A percentile compares a stretch with the other conserved stretches of the same genome.
Evolutionary conservation across 495 filamentous ascomycete species (phyloP).

Genomic region (Aspergillus sparsus): DNA sequence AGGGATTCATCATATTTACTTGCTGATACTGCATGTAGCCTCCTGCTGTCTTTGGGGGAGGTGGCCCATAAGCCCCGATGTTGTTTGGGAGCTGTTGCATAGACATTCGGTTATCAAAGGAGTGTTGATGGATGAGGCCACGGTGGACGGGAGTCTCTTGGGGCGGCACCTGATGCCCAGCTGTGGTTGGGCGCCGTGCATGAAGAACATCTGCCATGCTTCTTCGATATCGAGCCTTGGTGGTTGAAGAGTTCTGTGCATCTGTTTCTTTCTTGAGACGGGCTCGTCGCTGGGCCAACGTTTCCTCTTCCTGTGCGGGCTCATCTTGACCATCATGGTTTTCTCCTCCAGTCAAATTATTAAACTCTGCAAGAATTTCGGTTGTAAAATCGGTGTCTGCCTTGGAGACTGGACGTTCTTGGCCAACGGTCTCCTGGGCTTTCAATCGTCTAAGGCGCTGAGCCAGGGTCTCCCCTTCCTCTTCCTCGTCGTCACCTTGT

Average conservation of each 20-base stretch:
- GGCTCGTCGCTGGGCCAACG: slow-evolving; percentile 79
- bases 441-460: slow-evolving; percentile 71
- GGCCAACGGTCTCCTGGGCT: slow-evolving; percentile 40
- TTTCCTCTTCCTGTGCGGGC: slow-evolving; percentile 67
- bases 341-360: slow-evolving; percentile 44
- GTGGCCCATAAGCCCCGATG: slow-evolving; percentile 17
- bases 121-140: slow-evolving; percentile 15
- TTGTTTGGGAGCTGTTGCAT: slow-evolving; percentile 36
- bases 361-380: slow-evolving; percentile 74
- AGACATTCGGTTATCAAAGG: slow-evolving; percentile 34
- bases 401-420: slow-evolving; percentile 48
- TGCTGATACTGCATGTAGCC: slow-evolving; percentile 24
- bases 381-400: slow-evolving; percentile 76
- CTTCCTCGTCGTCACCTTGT: slow-evolving; percentile 44
- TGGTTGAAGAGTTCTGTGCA: slow-evolving; percentile 36
- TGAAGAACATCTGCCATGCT: slow-evolving; percentile 73
- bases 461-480: slow-evolving; percentile 78
- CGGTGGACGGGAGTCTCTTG: slow-evolving; percentile 29
- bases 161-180: slow-evolving; percentile 31
- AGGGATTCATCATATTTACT: slow-evolving; percentile 24
- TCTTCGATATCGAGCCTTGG: slow-evolving; percentile 42
- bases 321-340: slow-evolving; percentile 22
- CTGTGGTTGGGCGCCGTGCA: slow-evolving; percentile 50
- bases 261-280: slow-evolving; percentile 75
- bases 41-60: slow-evolving; percentile 19